Evolutionary conservation across 345 rosid genomes (phyloP).

Genomic region (Salix udensis): DNA sequence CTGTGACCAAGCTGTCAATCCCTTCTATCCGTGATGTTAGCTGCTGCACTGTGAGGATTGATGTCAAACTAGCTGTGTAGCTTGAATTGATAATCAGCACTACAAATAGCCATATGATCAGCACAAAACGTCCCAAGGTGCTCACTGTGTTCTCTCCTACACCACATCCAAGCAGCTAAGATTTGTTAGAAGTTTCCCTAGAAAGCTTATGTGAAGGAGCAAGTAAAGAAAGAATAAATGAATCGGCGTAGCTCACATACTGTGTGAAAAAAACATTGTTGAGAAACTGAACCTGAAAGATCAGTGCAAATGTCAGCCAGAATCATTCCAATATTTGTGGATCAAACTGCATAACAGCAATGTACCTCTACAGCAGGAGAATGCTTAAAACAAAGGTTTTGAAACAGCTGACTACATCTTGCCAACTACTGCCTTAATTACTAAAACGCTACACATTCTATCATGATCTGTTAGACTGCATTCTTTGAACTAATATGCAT

Average conservation of each 20-base stretch:
- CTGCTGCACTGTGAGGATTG: slow-evolving; percentile 89
- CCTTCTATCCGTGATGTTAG: slow-evolving; percentile 73
- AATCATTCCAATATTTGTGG: slow-evolving; percentile 1
- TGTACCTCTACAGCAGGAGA: neutral
- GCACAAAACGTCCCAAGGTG: slow-evolving; percentile 72
- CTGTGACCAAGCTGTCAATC: slow-evolving; percentile 62
- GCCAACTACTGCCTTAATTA: neutral
- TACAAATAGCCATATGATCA: slow-evolving; percentile 87
- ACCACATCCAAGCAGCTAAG: slow-evolving; percentile 19
- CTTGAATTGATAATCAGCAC: slow-evolving; percentile 94
- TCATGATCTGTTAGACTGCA: neutral
- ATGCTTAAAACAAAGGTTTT: neutral
- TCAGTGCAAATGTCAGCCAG: slow-evolving; percentile 15
- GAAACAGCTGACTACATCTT: neutral
- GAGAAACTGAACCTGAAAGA: slow-evolving; percentile 98
- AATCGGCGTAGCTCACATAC: slow-evolving; percentile 44
- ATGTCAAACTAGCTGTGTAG: slow-evolving; percentile 93
- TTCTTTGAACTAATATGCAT: neutral
- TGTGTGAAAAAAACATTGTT: slow-evolving; percentile 95
- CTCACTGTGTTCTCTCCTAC: slow-evolving; percentile 91
- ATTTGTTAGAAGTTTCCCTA: neutral
- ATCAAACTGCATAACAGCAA: neutral
- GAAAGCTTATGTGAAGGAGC: neutral
- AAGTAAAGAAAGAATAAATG: slow-evolving; percentile 1
- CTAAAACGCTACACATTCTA: neutral